Base-by-base conservation (phyloP, 2,329 filamentous ascomycete genomes). In the Colletotrichum spinosum region DNA sequence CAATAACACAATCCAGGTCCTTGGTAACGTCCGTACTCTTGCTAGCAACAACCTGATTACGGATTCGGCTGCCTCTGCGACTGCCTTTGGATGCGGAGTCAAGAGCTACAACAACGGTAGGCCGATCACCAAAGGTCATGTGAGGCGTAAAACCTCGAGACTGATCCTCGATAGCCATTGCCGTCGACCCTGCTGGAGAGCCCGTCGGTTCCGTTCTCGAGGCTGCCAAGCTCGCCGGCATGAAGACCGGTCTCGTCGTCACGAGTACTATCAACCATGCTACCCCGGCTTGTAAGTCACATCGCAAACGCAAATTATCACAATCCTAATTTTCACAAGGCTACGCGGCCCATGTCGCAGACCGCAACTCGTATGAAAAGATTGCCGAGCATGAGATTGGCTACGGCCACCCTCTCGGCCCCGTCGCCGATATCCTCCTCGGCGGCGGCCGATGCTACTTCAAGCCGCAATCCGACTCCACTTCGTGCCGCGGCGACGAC, bases 361-460 rank as follows among this genome's bases (percentile, higher is more conserved):
- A 75, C 63, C 74, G 78, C 9, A 72, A 78, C 62, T 71, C 71
- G 11, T 75, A 78, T 41, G 71, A 70, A 52, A 73, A 76, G 50
- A 80, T 80, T 44, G 77, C 77, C 3, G 76, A 76, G 38, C 77
- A 80, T 15, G 73, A 78, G 58, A 75, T 80, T 42, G 78, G 78
- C n/a, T 70, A 69, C 44, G 73, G 71, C 15, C 78, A 80, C 60
- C 78, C 77, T 2, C 71, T 80, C n/a, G 76, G 76, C 11, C 72
- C 74, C 4, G 72, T 73, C 13, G 77, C 78, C 33, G 78, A 80
- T 64, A 69, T 80, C 35, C 69, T 80, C n/a, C 67, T 80, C 55
- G 78, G 78, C 33, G 78, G 78, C 12, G 78, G 78, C 15, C 72
- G 73, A 41, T 80, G 78, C 70, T 79, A 77, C 69, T 80, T 79